Conservation (phyloP, 345 rosid genomes). For the Lenwebbia sp. region DNA sequence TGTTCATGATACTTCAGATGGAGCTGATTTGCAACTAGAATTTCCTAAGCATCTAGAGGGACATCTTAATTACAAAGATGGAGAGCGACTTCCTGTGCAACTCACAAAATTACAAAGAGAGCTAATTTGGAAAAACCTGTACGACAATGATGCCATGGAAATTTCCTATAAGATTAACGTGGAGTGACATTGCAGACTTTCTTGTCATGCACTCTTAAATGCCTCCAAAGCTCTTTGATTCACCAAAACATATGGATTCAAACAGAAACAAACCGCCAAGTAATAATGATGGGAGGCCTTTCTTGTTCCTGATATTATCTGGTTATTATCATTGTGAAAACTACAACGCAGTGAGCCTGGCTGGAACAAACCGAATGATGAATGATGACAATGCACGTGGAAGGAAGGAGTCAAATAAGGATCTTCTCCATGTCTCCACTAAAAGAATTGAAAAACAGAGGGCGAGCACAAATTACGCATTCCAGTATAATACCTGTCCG, state of each 20-base stretch:
- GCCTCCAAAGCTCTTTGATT: not conserved
- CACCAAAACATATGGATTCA: not conserved
- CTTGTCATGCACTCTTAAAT: not conserved
- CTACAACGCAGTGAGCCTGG: not conserved
- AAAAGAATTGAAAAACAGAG: not conserved
- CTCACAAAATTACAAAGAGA: not conserved
- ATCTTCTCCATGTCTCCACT: not conserved
- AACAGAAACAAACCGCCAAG: not conserved
- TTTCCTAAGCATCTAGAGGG: not conserved
- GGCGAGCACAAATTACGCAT: not conserved
- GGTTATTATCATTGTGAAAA: not conserved
- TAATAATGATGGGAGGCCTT: not conserved
- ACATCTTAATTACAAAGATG: not conserved
- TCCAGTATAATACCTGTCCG: not conserved
- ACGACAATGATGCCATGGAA: not conserved
- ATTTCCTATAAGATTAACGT: not conserved
- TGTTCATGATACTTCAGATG: not conserved
- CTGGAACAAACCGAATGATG: not conserved
- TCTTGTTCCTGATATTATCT: not conserved
- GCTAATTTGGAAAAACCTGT: not conserved
- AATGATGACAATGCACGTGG: not conserved
- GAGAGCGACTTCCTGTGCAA: not conserved
- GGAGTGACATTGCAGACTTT: not conserved
- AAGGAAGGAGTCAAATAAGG: not conserved
- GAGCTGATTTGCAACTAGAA: not conserved